A percentile compares a stretch with the other conserved stretches of the same genome.
Evolutionary conservation across 1,139 yeast genomes (phyloP).

Genomic region (Citeromyces hawaiiensis): DNA sequence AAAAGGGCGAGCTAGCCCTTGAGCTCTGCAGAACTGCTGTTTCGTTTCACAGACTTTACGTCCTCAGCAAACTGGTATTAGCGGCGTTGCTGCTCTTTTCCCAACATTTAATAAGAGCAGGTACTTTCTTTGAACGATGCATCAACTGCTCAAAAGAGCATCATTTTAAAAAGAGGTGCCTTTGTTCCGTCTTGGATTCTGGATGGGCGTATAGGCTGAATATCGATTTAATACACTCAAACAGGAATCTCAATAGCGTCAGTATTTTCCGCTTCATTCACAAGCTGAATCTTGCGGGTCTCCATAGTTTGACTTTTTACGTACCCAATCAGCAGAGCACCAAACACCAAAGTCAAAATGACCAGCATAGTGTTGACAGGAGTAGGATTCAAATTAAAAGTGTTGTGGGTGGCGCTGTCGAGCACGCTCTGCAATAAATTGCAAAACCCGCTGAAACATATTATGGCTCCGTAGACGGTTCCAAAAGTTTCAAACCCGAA

Average conservation of each 20-base stretch:
- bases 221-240: slow-evolving; percentile 6
- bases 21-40: too few species aligned
- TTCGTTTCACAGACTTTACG: too few species aligned
- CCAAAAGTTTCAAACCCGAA: slow-evolving; percentile 92
- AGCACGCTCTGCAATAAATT: slow-evolving; percentile 59
- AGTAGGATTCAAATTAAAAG: slow-evolving; percentile 58
- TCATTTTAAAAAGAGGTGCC: too few species aligned
- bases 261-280: slow-evolving; percentile 52
- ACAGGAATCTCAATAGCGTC: slow-evolving; percentile 33
- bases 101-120: too few species aligned
- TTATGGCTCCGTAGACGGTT: slow-evolving; percentile 78
- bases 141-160: too few species aligned
- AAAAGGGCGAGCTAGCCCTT: too few species aligned
- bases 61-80: too few species aligned
- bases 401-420: slow-evolving; percentile 57
- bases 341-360: slow-evolving; percentile 37
- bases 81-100: too few species aligned
- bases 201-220: neutral
- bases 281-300: slow-evolving; percentile 33
- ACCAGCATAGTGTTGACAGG: slow-evolving; percentile 58
- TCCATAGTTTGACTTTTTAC: slow-evolving; percentile 34
- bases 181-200: too few species aligned
- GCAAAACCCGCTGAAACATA: slow-evolving; percentile 67
- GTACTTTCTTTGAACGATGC: too few species aligned
- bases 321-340: slow-evolving; percentile 33